Percentiles rank a stretch among this genome's conserved stretches.
Conservation (phyloP, 108 stramenopile species). For the Nannochloropsis salina region DNA sequence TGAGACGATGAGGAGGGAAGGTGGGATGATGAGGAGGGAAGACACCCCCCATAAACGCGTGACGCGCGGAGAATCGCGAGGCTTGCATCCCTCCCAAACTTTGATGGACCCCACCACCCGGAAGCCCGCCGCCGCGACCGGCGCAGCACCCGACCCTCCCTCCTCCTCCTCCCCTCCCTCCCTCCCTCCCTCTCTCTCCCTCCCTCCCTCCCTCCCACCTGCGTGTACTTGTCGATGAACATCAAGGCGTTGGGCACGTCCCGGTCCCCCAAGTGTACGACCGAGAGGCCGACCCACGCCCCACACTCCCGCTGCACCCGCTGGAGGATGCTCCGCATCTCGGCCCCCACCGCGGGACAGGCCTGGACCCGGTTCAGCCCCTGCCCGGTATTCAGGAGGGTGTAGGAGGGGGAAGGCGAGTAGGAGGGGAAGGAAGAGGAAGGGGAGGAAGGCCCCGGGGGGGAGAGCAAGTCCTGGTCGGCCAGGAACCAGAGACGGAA, state of each 20-base stretch:
- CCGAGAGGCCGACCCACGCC: constrained; percentile 72
- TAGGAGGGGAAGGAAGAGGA: neutral
- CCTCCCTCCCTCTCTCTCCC: too few relatives aligned
- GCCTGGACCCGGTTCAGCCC: constrained; percentile 71
- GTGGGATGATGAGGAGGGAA: too few relatives aligned
- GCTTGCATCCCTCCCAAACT: neutral
- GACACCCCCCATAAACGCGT: too few relatives aligned
- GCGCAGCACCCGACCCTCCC: too few relatives aligned
- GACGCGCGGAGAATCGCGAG: too few relatives aligned
- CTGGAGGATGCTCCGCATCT: constrained; percentile 62
- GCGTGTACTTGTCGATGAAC: constrained; percentile 87
- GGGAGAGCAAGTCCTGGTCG: constrained; percentile 48
- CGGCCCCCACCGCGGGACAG: constrained; percentile 63
- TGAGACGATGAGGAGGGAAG: neutral
- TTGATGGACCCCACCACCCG: too few relatives aligned
- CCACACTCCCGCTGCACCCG: constrained; percentile 61
- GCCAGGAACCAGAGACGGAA: constrained; percentile 64
- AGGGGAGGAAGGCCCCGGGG: neutral
- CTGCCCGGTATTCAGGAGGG: constrained; percentile 72
- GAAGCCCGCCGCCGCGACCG: too few relatives aligned
- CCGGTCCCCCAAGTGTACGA: constrained; percentile 70
- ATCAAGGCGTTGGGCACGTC: constrained; percentile 81
- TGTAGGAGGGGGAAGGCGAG: constrained; percentile 52
- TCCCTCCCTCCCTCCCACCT: constrained; percentile 46
- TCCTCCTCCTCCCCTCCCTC: too few relatives aligned